Evolutionary conservation across 805 yeast species (phyloP).

Genomic region (Candida maesae): DNA sequence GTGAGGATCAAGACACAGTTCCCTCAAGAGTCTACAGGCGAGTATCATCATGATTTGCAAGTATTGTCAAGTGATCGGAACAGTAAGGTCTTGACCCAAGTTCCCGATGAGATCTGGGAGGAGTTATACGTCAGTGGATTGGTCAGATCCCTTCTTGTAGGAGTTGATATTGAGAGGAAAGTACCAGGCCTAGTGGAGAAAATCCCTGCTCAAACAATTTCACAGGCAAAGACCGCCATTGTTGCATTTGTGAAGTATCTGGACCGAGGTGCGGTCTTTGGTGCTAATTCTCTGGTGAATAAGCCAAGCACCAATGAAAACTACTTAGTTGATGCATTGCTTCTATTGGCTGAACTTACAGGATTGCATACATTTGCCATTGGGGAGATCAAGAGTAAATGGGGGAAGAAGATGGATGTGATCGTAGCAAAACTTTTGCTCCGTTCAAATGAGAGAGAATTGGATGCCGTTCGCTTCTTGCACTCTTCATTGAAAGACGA

Average conservation of each 20-base stretch:
- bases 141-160: constrained; percentile 49
- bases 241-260: constrained; percentile 15
- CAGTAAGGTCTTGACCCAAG: constrained; percentile 31
- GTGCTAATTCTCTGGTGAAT: constrained; percentile 62
- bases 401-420: constrained; percentile 25
- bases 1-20: constrained; percentile 60
- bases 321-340: constrained; percentile 68
- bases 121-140: constrained; percentile 58
- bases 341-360: constrained; percentile 40
- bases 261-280: constrained; percentile 54
- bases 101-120: constrained; percentile 45
- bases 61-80: constrained; percentile 34
- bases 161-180: constrained; percentile 51
- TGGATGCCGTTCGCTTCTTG: constrained; percentile 32
- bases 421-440: constrained; percentile 31
- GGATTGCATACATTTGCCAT: constrained; percentile 38
- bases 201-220: constrained; percentile 30
- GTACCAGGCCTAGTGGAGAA: constrained; percentile 56
- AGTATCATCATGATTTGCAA: constrained; percentile 31
- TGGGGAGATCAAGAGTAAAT: constrained; percentile 28
- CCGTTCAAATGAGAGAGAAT: constrained; percentile 31
- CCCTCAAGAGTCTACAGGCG: constrained; percentile 40
- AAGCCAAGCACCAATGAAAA: constrained; percentile 61
- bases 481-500: constrained; percentile 26
- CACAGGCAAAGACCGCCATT: constrained; percentile 14